Base-by-base conservation (phyloP, 2,329 filamentous ascomycete genomes). In the Scorias spongiosa region DNA sequence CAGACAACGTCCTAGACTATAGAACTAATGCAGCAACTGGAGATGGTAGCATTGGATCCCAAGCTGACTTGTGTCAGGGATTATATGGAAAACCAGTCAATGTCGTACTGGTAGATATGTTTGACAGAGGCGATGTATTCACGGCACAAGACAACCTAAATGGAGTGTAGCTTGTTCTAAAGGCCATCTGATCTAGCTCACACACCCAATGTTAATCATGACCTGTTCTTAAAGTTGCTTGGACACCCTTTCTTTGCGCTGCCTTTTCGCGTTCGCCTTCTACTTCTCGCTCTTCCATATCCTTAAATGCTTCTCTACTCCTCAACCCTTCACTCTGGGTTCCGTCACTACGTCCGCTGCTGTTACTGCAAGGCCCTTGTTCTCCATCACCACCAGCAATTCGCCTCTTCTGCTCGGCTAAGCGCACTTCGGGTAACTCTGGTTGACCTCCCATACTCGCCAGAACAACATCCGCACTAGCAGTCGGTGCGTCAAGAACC, bases 401-500 rank as follows among this genome's bases (percentile, higher is more conserved):
- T 12, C 51, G 48, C 15, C 51, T 40, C 41, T 48, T 53, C 45
- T 49, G 47, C 36, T 49, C 46, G 29, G 57, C 57, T 17, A 57
- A 46, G 20, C 48, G 49, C 15, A 57, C 56, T 39, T 61, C 62
- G 1, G 63, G 60, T 46, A 66, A 57, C 29, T 54, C 55, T 26
- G 70, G 69, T 28, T 63, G 63, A 2, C 72, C 70, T 5, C 72
- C 71, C 26, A 74, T 62, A 39, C 67, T 71, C 41, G 66, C 69
- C 50, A 76, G 63, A 2, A 74, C 72, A 12, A 71, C 63, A n/a
- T 66, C 67, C 17, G 68, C 67, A 44, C 70, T 67, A 2, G 71
- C 72, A 0, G 73, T 76, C 20, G 72, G 66, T 17, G 66, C 66
- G 55, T 77, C 74, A 46, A 77, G 51, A 0, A 74, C 53, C 12